A percentile compares a stretch with the other conserved stretches of the same genome.
Evolutionary conservation across 352 stramenopile genomes (phyloP).

Genomic region (Phytopythium oedochilum): DNA sequence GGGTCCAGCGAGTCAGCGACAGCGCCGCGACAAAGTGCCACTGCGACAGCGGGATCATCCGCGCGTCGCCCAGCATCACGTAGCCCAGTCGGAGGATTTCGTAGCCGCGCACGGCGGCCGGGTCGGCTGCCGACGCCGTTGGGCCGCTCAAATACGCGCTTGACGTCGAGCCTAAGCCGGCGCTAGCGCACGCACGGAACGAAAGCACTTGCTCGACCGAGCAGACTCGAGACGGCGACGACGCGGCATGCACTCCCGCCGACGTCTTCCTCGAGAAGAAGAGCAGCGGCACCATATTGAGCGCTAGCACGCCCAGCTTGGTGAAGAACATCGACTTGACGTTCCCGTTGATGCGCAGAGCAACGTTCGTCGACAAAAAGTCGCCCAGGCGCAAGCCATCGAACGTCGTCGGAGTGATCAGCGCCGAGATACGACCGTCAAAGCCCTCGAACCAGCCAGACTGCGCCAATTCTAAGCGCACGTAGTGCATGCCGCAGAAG

Average conservation of each 20-base stretch:
- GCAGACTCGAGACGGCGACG: background rate
- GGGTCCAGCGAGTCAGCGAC: background rate
- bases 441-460: constrained; percentile 10
- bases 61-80: background rate
- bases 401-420: constrained; percentile 9
- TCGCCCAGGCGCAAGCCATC: constrained; percentile 8
- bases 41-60: background rate
- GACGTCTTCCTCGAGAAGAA: background rate
- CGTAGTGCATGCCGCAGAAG: constrained; percentile 7
- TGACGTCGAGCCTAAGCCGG: background rate
- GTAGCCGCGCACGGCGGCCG: background rate
- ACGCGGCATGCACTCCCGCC: background rate
- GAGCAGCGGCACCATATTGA: constrained; percentile 7
- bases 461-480: background rate
- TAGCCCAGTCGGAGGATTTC: constrained; percentile 1
- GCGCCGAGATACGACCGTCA: constrained; percentile 7
- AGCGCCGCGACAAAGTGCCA: background rate
- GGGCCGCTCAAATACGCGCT: background rate
- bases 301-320: constrained; percentile 16
- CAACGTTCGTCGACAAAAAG: constrained; percentile 13
- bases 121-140: background rate
- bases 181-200: background rate
- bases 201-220: background rate
- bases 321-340: constrained; percentile 9
- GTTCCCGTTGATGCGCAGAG: constrained; percentile 16